Conservation (phyloP, 257 asterid species). For the Coffea canephora region DNA sequence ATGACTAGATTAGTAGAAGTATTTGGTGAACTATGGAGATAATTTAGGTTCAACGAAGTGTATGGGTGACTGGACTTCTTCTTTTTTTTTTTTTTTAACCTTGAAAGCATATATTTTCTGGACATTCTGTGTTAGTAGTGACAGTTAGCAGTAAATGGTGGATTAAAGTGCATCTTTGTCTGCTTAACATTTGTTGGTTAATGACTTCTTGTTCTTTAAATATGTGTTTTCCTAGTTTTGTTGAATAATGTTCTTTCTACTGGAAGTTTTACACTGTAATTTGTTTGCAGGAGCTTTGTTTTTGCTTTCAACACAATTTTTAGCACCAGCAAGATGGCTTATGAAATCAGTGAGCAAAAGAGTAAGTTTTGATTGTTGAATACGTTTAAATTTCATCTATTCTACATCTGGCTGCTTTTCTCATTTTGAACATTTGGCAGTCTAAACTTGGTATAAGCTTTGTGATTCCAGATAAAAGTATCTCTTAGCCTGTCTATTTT, state of each 20-base stretch:
- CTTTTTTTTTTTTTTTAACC: neutral
- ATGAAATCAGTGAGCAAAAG: constrained; percentile 60
- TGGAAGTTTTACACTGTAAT: neutral
- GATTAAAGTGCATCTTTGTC: neutral
- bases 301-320: neutral
- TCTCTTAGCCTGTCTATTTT: neutral
- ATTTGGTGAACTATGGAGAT: neutral
- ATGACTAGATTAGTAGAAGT: neutral
- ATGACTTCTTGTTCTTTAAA: neutral
- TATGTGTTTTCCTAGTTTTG: neutral
- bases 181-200: neutral
- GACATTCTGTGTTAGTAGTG: neutral
- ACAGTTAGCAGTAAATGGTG: neutral
- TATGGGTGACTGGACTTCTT: neutral
- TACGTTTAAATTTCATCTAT: too few species aligned
- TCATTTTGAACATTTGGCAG: neutral
- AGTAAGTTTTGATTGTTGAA: constrained; percentile 33
- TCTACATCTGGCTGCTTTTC: neutral
- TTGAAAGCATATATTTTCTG: neutral
- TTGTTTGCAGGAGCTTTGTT: neutral
- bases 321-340: constrained; percentile 44
- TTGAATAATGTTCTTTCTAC: neutral
- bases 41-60: neutral
- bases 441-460: neutral
- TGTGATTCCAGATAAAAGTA: neutral